phyloP scores from a whole-genome alignment of 768 basidiomycete species.

The Phlebiopsis flavidoalba region DNA sequence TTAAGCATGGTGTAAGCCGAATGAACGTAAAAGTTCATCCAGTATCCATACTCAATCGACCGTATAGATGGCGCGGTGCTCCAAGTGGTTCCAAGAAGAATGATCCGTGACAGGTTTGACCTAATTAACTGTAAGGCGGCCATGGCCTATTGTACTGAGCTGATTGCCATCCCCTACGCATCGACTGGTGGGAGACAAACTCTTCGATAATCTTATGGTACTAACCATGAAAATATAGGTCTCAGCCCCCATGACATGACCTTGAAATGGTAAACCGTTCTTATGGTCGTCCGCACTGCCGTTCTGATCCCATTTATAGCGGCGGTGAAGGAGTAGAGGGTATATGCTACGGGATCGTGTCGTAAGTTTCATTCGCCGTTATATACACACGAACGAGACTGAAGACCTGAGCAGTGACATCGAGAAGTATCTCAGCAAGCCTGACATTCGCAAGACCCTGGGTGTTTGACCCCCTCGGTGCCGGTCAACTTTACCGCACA shows the following conservation, averaged over 20 bases:
- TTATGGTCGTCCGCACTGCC: not conserved
- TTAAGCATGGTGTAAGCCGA: constrained; percentile 36
- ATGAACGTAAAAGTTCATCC: not conserved
- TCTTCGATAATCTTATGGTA: not conserved
- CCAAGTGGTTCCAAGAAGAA: constrained; percentile 29
- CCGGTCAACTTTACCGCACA: constrained; percentile 31
- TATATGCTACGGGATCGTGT: not conserved
- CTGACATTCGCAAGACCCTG: constrained; percentile 46
- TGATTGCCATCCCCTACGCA: constrained; percentile 23
- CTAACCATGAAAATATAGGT: constrained; percentile 27
- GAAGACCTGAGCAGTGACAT: constrained; percentile 41
- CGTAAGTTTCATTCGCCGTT: not conserved
- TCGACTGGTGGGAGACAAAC: constrained; percentile 24
- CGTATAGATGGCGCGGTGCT: constrained; percentile 43
- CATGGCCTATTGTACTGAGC: constrained; percentile 30
- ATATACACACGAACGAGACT: not conserved
- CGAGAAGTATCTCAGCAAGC: constrained; percentile 52
- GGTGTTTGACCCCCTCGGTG: constrained; percentile 54
- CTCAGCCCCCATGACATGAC: constrained; percentile 68
- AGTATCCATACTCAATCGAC: too few species aligned
- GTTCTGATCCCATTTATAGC: not conserved
- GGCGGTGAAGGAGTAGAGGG: not conserved
- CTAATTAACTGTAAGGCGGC: constrained; percentile 39
- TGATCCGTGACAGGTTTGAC: constrained; percentile 42
- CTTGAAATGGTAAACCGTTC: constrained; percentile 53